These are phyloP conservation scores for Polytolypa hystricis DNA, from an alignment of 2,329 filamentous ascomycete species.

Conservation along the genomic window DNA sequence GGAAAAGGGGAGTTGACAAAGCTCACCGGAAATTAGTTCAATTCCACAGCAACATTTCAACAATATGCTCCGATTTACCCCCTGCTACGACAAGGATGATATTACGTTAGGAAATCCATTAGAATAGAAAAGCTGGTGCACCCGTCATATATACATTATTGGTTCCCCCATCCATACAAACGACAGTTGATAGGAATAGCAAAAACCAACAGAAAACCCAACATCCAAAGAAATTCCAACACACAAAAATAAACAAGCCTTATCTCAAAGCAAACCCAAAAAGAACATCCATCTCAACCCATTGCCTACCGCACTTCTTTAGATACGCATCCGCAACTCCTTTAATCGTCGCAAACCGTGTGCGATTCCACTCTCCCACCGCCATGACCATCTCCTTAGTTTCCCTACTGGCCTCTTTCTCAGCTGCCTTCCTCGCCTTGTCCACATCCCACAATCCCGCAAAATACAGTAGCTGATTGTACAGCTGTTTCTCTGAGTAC, in stretches of 20 bases:
- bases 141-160: too few species aligned
- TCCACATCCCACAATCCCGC: conserved; percentile 80
- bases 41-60: too few species aligned
- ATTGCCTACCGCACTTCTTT: conserved; percentile 80
- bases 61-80: too few species aligned
- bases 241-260: conserved; percentile 6
- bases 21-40: too few species aligned
- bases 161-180: too few species aligned
- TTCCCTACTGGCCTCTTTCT: conserved; percentile 39
- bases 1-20: too few species aligned
- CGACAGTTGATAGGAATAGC: conserved; percentile 5
- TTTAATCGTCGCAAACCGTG: conserved; percentile 65
- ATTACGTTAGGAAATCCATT: too few species aligned
- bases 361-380: conserved; percentile 71
- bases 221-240: conserved; percentile 52
- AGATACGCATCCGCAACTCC: conserved; percentile 71
- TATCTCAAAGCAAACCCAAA: conserved; percentile 51
- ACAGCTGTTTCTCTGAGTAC: conserved; percentile 76
- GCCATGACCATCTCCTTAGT: conserved; percentile 56
- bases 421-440: conserved; percentile 51
- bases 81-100: too few species aligned
- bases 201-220: conserved; percentile 26
- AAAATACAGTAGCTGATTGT: conserved; percentile 90
- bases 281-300: conserved; percentile 85
- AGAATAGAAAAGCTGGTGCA: too few species aligned